phyloP scores from a whole-genome alignment of 495 filamentous ascomycete genomes.

The Xylaria nigripes region DNA sequence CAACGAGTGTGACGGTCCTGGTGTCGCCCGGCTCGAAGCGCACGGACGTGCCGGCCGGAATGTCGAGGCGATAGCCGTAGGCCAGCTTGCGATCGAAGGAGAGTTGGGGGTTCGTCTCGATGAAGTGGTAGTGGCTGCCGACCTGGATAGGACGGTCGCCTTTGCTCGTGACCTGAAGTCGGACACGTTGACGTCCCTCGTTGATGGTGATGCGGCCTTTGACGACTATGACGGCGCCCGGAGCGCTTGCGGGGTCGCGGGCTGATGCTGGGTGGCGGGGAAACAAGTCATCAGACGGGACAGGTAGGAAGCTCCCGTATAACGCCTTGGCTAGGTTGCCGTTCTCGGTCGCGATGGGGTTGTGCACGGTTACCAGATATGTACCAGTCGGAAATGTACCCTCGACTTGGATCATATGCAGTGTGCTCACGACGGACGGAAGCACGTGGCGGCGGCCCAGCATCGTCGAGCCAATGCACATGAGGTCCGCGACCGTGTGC shows the following conservation, averaged over 20 bases:
- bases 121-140: conserved; percentile 94
- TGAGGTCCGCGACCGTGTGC: conserved; percentile 86
- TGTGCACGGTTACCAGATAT: conserved; percentile 90
- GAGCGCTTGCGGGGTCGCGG: conserved; percentile 57
- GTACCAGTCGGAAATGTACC: conserved; percentile 88
- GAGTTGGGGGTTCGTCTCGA: conserved; percentile 85
- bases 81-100: conserved; percentile 82
- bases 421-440: conserved; percentile 66
- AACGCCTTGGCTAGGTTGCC: conserved; percentile 79
- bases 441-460: conserved; percentile 91
- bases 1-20: conserved; percentile 86
- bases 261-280: conserved; percentile 49
- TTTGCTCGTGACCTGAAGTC: conserved; percentile 69
- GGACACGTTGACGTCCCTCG: conserved; percentile 63
- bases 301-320: conserved; percentile 86
- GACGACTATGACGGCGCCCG: conserved; percentile 69
- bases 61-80: conserved; percentile 83
- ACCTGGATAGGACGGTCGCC: conserved; percentile 91
- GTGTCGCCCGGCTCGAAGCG: conserved; percentile 92
- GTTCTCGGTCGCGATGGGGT: conserved; percentile 80
- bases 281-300: conserved; percentile 61
- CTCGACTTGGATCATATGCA: conserved; percentile 84
- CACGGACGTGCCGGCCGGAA: conserved; percentile 84
- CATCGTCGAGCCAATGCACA: conserved; percentile 83
- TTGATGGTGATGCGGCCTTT: conserved; percentile 64